These are phyloP conservation scores for Sanguinoderma infundibulare DNA, from an alignment of 1,284 basidiomycete genomes.

Conservation along the genomic window DNA sequence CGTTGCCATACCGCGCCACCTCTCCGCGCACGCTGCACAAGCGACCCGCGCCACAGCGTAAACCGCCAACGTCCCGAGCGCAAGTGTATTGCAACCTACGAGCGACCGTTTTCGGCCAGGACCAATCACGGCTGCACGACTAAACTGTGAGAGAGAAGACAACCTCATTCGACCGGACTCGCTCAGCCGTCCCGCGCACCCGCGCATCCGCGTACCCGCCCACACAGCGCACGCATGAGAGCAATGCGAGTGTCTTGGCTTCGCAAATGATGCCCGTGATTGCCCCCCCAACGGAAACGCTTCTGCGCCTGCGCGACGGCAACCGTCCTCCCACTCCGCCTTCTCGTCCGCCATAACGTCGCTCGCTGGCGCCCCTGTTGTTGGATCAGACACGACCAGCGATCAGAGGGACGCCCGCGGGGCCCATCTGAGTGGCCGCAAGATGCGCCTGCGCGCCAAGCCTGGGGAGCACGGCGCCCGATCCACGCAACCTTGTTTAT, in stretches of 20 bases:
- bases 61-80: not conserved
- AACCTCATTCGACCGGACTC: no score
- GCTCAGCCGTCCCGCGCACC: no score
- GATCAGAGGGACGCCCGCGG: constrained; percentile 6
- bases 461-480: constrained; percentile 8
- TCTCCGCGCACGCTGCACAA: not conserved
- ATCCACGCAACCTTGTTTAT: constrained; percentile 24
- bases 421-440: constrained; percentile 5
- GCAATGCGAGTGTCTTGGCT: not conserved
- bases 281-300: constrained; percentile 6
- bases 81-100: not conserved
- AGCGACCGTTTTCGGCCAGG: not conserved
- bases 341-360: not conserved
- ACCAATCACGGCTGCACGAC: constrained; percentile 11
- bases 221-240: constrained; percentile 10
- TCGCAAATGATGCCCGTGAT: constrained; percentile 19
- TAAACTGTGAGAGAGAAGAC: not conserved
- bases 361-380: not conserved
- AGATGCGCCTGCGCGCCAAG: constrained; percentile 9
- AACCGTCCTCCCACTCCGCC: not conserved
- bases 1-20: constrained; percentile 4
- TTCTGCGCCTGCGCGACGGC: not conserved
- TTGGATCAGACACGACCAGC: not conserved
- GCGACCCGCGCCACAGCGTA: not conserved
- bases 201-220: no score